Base-by-base conservation (phyloP, 1,284 basidiomycete species). In the Lignosus rhinocerotis region DNA sequence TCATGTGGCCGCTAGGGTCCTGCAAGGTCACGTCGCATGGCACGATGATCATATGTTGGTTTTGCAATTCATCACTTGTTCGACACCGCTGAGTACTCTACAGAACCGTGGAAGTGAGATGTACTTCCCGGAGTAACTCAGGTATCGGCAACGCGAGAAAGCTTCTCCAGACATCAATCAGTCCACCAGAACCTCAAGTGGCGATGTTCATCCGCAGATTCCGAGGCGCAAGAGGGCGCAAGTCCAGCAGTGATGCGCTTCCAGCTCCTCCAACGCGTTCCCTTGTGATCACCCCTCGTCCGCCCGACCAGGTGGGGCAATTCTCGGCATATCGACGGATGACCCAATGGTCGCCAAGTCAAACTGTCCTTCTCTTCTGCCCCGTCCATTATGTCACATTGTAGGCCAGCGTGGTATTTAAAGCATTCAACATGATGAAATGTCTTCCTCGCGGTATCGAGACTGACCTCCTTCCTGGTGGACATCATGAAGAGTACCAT, bases 401-500 rank as follows among this genome's bases (percentile, higher is more conserved):
- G 7, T 8, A n/a, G 19, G 5, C 39, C 33, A 11, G 6, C 36
- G 12, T 25, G 7, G 51, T 53, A 52, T 43, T 41, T 60, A 63
- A 38, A 60, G 47, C 38, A n/a, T n/a, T n/a, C n/a, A n/a, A n/a
- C n/a, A 17, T 39, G 50, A 16, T 30, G 36, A 19, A 9, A 16
- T 12, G 33, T 16, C 2, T 34, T 21, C 2, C 12, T 12, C 5
- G 25, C 14, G 21, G 21, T 14, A 30, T 6, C 36, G 46, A 49
- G 31, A 25, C 42, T 30, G 25, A 30, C 21, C 43, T 11, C 43
- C 10, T 36, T n/a, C 36, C 19, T 12, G n/a, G 36, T 44, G 14
- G 39, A 33, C 31, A 43, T 36, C 34, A 64, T 64, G 62, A 64
- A 71, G 66, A 53, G 60, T 32, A 57, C 67, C 17, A 33, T 70